Evolutionary conservation across 148 eudicot genomes (phyloP), one percentile per base, ranked within the genome.

Genomic region (Camellia granthamiana): DNA sequence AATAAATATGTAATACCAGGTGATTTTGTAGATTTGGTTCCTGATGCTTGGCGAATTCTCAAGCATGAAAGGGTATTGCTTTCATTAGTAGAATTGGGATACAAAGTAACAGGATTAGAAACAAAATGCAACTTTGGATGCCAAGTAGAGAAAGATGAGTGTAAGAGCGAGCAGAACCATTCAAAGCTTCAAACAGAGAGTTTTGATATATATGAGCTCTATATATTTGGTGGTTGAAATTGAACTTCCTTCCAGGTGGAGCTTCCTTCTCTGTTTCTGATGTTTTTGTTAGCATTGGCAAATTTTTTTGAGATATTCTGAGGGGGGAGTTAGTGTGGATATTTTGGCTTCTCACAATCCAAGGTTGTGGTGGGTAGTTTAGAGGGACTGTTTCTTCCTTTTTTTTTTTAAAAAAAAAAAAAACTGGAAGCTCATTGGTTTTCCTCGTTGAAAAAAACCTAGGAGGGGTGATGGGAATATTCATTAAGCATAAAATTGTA

Each of bases 11-110:
- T 30, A 82, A 43, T 85, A 95, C 98, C 98, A 86, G 98, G 98
- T 81, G 97, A 87, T 89, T 95, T 95, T 42, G 96, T 93, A 47
- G 87, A 86, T 87, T 95, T 95, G 47, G 98, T 95, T 64, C 96
- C 97, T 23, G 38, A 30, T 30, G 98, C 88, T 78, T 82, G 86
- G 19, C 81, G 83, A 77, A 95, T 85, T 71, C 74, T 71, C 74
- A 91, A 73, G 44, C 87, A 82, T 60, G 75, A 58, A 11, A 84
- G 81, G n/a, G 80, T 71, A 63, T 43, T 77, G 63, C 74, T 75
- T 49, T 87, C 85, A 77, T 68, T 85, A 52, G 78, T 76, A 38
- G 64, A 77, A 76, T 79, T 86, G 55, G 77, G 76, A 79, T 81
- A 69, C 54, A 72, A 80, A 41, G 64, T 60, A 64, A 80, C 77